Base-by-base conservation (phyloP, 208 protist species). In the Balamuthia mandrillaris region DNA sequence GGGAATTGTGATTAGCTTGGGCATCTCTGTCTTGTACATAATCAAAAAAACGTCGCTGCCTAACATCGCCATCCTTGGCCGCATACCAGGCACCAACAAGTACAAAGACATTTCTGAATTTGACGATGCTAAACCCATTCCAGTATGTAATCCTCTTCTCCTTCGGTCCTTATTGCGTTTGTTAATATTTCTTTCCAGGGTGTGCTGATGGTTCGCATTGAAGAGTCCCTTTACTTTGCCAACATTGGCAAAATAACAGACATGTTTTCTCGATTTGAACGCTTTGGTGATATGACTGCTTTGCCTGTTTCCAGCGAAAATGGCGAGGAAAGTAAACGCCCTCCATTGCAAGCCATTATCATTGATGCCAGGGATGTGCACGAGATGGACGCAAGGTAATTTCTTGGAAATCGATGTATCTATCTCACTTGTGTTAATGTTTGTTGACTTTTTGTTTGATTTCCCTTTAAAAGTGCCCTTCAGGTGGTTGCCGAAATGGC, bases 241-340 rank as follows among this genome's bases (percentile, higher is more conserved):
- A 79, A 79, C 27, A 79, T 79, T 10, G 70, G 70, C 5, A 79
- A 79, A 29, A 58, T 79, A 37, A 79, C 49, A 45, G 70, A 79
- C 10, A 79, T 79, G 70, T 79, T 79, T 29, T 27, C 47, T 18
- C 70, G 70, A n/a, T 58, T 79, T 10, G 70, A 79, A 27, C 70
- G 47, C 4, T 79, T 79, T 24, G 70, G 70, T 6, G 35, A 24
- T 18, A 79, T 45, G 70, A 45, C 49, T 16, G 70, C 41, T 10
- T n/a, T n/a, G 70, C 27, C 44, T 45, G 6, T 58, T 74, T 49
- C 65, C 45, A 12, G 5, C 24, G 16, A 24, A 10, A 33, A 4
- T 51, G 27, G 56, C 24, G 16, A 18, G 7, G 31, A 6, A 58
- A 37, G 18, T 56, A n/a, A 24, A n/a, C 33, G 29, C 65, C 33